A percentile compares a stretch with the other conserved stretches of the same genome.
phyloP scores from a whole-genome alignment of 768 basidiomycete genomes.

The Leccinellum albellum region DNA sequence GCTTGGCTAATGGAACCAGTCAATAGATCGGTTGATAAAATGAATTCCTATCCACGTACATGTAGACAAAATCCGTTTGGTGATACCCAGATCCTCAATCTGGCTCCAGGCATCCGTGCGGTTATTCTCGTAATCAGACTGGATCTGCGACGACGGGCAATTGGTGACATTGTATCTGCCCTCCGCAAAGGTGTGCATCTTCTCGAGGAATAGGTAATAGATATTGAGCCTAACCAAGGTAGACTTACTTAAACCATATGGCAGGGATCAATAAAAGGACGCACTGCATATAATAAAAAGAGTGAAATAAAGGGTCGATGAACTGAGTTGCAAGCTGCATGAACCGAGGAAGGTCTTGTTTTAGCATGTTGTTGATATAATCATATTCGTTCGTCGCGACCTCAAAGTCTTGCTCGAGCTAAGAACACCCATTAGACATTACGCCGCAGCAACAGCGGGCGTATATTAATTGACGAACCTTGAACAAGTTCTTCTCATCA shows the following conservation, averaged over 20 bases:
- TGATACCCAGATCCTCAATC: constrained; percentile 77
- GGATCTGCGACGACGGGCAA: constrained; percentile 64
- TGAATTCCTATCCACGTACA: constrained; percentile 51
- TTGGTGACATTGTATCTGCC: constrained; percentile 73
- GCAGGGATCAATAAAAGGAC: constrained; percentile 32
- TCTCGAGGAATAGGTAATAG: constrained; percentile 92
- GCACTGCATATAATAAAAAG: constrained; percentile 99
- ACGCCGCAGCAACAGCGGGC: not conserved
- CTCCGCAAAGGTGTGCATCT: constrained; percentile 82
- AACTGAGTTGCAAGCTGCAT: constrained; percentile 83
- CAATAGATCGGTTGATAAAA: not conserved
- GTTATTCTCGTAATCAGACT: constrained; percentile 70
- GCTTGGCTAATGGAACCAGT: constrained; percentile 46
- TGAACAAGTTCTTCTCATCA: constrained; percentile 97
- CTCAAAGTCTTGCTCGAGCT: constrained; percentile 97
- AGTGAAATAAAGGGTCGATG: constrained; percentile 96
- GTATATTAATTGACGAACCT: constrained; percentile 44
- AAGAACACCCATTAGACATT: not conserved
- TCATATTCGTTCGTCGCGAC: constrained; percentile 90
- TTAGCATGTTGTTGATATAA: constrained; percentile 84
- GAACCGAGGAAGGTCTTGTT: constrained; percentile 92
- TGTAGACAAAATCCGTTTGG: constrained; percentile 80
- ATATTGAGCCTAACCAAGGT: constrained; percentile 68
- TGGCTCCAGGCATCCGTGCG: constrained; percentile 78
- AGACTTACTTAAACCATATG: not conserved